Evolutionary conservation across 2,329 filamentous ascomycete species (phyloP).

Genomic region (Aspergillus pseudoviridinutans): DNA sequence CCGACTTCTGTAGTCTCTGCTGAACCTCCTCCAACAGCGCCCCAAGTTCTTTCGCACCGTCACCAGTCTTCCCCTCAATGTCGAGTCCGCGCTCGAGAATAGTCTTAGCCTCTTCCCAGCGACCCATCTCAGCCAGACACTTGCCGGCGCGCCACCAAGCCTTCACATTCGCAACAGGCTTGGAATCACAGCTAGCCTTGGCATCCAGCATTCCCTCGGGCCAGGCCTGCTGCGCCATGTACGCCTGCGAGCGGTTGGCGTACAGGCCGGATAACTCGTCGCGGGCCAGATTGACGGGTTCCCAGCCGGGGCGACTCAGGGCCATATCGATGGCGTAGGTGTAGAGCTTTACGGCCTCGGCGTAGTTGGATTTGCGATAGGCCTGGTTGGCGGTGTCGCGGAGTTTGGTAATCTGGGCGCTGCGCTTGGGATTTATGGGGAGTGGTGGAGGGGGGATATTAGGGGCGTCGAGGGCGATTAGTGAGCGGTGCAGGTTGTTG

Average conservation of each 20-base stretch:
- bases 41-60: conserved; percentile 51
- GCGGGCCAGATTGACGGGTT: conserved; percentile 74
- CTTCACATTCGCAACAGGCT: conserved; percentile 83
- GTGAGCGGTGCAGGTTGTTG: conserved; percentile 70
- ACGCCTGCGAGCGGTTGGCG: conserved; percentile 83
- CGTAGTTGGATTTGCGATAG: conserved; percentile 72
- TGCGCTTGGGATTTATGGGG: conserved; percentile 89
- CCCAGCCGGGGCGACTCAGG: conserved; percentile 75
- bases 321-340: conserved; percentile 88
- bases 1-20: conserved; percentile 54
- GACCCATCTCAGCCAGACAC: conserved; percentile 86
- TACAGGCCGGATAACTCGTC: conserved; percentile 80
- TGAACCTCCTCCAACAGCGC: conserved; percentile 60
- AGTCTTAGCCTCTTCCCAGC: conserved; percentile 73
- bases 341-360: conserved; percentile 77
- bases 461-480: conserved; percentile 63
- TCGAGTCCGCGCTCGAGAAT: conserved; percentile 77
- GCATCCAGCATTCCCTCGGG: conserved; percentile 83
- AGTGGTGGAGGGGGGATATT: conserved; percentile 78
- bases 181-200: conserved; percentile 81
- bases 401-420: conserved; percentile 81
- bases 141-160: conserved; percentile 87
- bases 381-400: conserved; percentile 80
- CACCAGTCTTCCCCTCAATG: conserved; percentile 63
- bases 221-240: conserved; percentile 80